Evolutionary conservation across 2,329 filamentous ascomycete species (phyloP).

Genomic region (Aureobasidium sp.): DNA sequence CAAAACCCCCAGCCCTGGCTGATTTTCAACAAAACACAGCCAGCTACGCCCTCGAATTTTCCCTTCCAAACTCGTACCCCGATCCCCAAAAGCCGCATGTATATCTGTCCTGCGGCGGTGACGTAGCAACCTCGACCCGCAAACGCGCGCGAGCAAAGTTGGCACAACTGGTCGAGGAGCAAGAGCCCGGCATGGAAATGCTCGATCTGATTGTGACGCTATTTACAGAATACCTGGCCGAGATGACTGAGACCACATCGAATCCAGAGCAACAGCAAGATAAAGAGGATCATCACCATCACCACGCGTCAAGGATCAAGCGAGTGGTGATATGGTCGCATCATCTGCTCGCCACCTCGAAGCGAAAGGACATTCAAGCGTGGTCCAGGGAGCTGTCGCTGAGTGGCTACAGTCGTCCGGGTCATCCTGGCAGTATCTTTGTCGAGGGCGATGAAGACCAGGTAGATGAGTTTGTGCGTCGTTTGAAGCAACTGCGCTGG

Average conservation of each 20-base stretch:
- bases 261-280: background rate
- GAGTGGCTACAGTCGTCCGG: conserved; percentile 16
- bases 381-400: conserved; percentile 17
- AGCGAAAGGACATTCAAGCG: conserved; percentile 16
- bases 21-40: conserved; percentile 15
- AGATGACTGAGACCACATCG: background rate
- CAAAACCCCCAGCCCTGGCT: background rate
- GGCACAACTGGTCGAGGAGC: background rate
- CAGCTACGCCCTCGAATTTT: conserved; percentile 17
- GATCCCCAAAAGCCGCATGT: conserved; percentile 12
- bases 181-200: conserved; percentile 13
- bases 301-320: conserved; percentile 10
- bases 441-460: conserved; percentile 16
- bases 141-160: conserved; percentile 16
- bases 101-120: conserved; percentile 15
- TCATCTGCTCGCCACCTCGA: conserved; percentile 19
- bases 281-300: background rate
- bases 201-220: conserved; percentile 17
- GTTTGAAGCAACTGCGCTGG: conserved; percentile 18
- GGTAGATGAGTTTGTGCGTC: conserved; percentile 17
- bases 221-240: background rate
- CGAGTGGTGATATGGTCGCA: conserved; percentile 19
- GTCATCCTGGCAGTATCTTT: conserved; percentile 18
- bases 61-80: conserved; percentile 16
- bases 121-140: conserved; percentile 13